Evolutionary conservation across 2,329 filamentous ascomycete genomes (phyloP), one percentile per base, ranked within the genome.

Genomic region (Sphaerulina vaccinii): DNA sequence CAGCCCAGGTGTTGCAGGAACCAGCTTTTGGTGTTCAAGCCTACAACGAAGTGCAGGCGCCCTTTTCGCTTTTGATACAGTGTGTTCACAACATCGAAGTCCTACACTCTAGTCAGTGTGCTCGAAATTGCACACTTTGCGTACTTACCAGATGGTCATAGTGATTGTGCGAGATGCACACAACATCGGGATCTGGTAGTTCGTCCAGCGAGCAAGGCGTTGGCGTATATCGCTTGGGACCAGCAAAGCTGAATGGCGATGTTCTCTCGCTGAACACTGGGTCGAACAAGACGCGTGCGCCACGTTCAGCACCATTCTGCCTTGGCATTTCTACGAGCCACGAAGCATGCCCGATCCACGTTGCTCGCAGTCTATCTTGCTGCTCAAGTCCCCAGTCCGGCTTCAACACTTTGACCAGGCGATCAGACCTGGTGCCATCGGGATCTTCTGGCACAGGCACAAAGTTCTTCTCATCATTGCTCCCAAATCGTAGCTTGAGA

Each of bases 71-170:
- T 67, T 35, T 55, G 57, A 56, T 73, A 74, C 15, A 77, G 57
- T 19, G 68, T 62, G 51, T 61, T 68, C 33, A 82, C 63, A 0
- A 75, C 76, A 15, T 70, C 66, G 4, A 70, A 64, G 54, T 81
- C 77, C 43, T 82, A 78, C 57, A 79, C 36, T 5, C 5, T 11
- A 80, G 60, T 81, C 79, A 58, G 79, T 76, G 60, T 80, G 78
- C 61, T 68, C 35, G 81, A 62, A 0, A 74, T 75, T n/a, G 70
- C 66, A 5, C 69, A 63, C n/a, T n/a, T n/a, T n/a, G n/a, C n/a
- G n/a, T n/a, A n/a, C n/a, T n/a, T 52, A 81, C 77, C 40, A 81
- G 68, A 53, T 82, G 79, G 56, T 82, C 51, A 57, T 80, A 81
- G 59, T 82, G 79, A 56, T 80, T 78, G 62, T 82, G 79, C 48